Evolutionary conservation across 2,329 filamentous ascomycete genomes (phyloP), one percentile per base, ranked within the genome.

Genomic region (Fusarium virguliforme): DNA sequence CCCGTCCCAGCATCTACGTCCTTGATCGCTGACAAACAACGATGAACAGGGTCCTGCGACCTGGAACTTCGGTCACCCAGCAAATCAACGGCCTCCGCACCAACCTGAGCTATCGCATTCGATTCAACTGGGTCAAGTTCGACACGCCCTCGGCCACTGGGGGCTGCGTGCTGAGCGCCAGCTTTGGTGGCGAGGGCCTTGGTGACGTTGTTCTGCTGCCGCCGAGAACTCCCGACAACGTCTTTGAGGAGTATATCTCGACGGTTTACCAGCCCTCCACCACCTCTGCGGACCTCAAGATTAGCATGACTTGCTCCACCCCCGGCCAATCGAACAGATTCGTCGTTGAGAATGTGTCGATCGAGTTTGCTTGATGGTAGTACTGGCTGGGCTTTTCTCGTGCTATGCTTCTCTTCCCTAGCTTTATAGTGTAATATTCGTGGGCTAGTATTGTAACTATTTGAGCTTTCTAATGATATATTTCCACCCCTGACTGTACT

Each of bases 301-400:
- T 46, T 15, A 15, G 24, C 8, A 15, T 46, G 3, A 46, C 8
- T 24, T 46, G 43, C 43, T 3, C 13, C 15, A 9, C 43, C 24
- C 1, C 15, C 13, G 4, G 24, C 10, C 43, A 48, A 10, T 9
- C 8, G 24, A 48, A 48, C 6, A 6, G 43, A 28, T 48, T 28
- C 24, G 26, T 28, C 43, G 43, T 48, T 48, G 43, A 48, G 10
- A 9, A 48, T n/a, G 43, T 48, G 24, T 48, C 43, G 43, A 48
- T 48, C 8, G 43, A 48, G 43, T 48, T 48, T 4, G 43, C 43
- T n/a, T 24, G n/a, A 30, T 48, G 28, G 43, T 6, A n/a, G 6
- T 15, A 15, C 24, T 24, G 24, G 24, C 24, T 24, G 24, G 15
- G n/a, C 8, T n/a, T 30, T 30, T 8, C 13, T 6, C 9, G 43